Evolutionary conservation across 2,329 filamentous ascomycete species (phyloP).

Genomic region (Penicillium capsulatum): DNA sequence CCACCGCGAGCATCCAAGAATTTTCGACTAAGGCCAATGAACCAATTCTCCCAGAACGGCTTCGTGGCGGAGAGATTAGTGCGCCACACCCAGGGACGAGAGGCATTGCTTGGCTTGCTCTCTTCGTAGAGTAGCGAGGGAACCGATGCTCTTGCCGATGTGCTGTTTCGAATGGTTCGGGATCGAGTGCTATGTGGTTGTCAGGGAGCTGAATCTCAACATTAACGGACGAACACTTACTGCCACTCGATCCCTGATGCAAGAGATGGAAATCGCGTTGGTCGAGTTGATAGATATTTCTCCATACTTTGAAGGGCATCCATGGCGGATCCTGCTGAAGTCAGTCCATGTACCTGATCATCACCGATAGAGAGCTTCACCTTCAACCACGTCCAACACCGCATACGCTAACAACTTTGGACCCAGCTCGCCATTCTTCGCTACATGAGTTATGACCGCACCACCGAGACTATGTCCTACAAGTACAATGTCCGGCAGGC

Average conservation of each 20-base stretch:
- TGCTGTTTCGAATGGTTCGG: slow-evolving; percentile 75
- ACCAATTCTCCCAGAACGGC: slow-evolving; percentile 93
- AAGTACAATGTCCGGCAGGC: slow-evolving; percentile 70
- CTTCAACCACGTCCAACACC: slow-evolving; percentile 92
- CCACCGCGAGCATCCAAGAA: slow-evolving; percentile 78
- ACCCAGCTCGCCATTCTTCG: slow-evolving; percentile 63
- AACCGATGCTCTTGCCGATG: slow-evolving; percentile 82
- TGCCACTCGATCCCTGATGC: slow-evolving; percentile 90
- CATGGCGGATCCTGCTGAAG: slow-evolving; percentile 68
- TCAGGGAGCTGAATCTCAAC: too few relatives aligned
- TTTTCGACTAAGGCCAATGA: slow-evolving; percentile 78
- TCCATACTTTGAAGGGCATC: slow-evolving; percentile 94
- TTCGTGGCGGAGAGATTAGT: slow-evolving; percentile 81
- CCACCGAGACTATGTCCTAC: slow-evolving; percentile 92
- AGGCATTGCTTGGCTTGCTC: slow-evolving; percentile 28
- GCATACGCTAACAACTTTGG: slow-evolving; percentile 73
- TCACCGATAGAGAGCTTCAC: slow-evolving; percentile 19
- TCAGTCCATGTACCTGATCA: not conserved
- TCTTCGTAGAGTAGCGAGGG: slow-evolving; percentile 66
- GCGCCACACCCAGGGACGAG: slow-evolving; percentile 70
- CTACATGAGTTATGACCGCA: slow-evolving; percentile 81
- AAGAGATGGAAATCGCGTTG: slow-evolving; percentile 70
- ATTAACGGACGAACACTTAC: slow-evolving; percentile 34
- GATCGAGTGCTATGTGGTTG: slow-evolving; percentile 60
- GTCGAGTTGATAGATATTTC: slow-evolving; percentile 78